phyloP scores from a whole-genome alignment of 352 stramenopile genomes.

The Hyphochytrium catenoides region DNA sequence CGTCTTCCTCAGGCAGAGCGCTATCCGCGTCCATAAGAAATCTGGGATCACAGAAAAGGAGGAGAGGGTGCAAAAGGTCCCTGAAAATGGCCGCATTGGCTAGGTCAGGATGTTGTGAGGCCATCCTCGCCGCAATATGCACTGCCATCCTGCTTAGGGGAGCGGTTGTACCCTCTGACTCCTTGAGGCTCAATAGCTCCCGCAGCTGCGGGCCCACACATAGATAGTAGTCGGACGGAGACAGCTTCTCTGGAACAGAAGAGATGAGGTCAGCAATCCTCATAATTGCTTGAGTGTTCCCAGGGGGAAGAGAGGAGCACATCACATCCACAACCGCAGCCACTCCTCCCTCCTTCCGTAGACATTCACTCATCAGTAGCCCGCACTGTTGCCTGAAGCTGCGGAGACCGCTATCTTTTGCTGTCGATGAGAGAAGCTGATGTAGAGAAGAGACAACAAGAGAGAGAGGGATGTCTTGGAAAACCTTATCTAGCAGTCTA shows the following conservation, averaged over 20 bases:
- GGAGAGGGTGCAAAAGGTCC: conserved; percentile 23
- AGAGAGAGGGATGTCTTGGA: no score
- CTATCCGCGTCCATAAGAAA: conserved; percentile 1
- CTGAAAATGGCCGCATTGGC: conserved; percentile 29
- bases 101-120: conserved; percentile 13
- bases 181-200: conserved; percentile 19
- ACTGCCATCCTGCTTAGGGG: conserved; percentile 38
- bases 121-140: conserved; percentile 27
- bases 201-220: conserved; percentile 26
- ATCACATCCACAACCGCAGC: conserved; percentile 54
- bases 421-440: no score
- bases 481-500: no score
- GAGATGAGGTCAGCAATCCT: conserved; percentile 37
- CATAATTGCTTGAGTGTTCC: conserved; percentile 52
- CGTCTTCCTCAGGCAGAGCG: conserved; percentile 15
- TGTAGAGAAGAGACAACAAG: no score
- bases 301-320: conserved; percentile 35
- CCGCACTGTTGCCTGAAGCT: conserved; percentile 43
- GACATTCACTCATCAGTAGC: conserved; percentile 21
- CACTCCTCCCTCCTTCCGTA: conserved; percentile 41
- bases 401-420: no score
- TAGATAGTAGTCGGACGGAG: conserved; percentile 17
- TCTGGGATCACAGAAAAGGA: conserved; percentile 23
- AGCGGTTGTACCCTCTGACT: conserved; percentile 17
- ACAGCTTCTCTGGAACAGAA: conserved; percentile 4